A percentile compares a stretch with the other conserved stretches of the same genome.
These are phyloP conservation scores for Coniochaeta prunicola DNA, from an alignment of 2,329 filamentous ascomycete genomes.

Conservation along the genomic window DNA sequence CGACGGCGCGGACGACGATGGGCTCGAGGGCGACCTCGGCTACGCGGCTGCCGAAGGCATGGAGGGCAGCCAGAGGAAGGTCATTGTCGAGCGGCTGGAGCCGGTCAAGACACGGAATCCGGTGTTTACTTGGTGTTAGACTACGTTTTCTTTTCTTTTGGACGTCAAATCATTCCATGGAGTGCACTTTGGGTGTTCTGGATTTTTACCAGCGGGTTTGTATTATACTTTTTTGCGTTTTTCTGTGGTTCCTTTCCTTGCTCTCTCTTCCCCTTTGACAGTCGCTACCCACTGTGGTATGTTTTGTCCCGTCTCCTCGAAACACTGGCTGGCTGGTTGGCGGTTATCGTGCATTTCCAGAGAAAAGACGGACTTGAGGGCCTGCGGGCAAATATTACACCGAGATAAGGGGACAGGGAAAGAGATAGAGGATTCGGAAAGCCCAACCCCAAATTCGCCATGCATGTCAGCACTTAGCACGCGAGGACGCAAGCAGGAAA, in stretches of 20 bases:
- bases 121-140: constrained; percentile 92
- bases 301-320: too few relatives aligned
- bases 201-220: too few relatives aligned
- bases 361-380: background rate
- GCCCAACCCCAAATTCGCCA: background rate
- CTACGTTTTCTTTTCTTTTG: background rate
- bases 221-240: too few relatives aligned
- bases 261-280: too few relatives aligned
- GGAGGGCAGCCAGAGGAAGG: constrained; percentile 84
- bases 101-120: constrained; percentile 93
- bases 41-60: constrained; percentile 92
- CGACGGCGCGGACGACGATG: constrained; percentile 69
- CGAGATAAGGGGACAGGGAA: background rate
- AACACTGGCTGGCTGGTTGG: too few relatives aligned
- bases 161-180: too few relatives aligned
- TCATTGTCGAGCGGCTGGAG: constrained; percentile 94
- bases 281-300: too few relatives aligned
- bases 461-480: background rate
- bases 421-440: background rate
- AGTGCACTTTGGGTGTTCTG: too few relatives aligned
- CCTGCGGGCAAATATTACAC: background rate
- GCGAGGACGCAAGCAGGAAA: background rate
- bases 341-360: background rate
- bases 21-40: constrained; percentile 85
- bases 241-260: too few relatives aligned